Percentiles rank a stretch among this genome's conserved stretches.
Evolutionary conservation across 306 rosid genomes (phyloP).

Genomic region (Astragalus glycyphyllos): DNA sequence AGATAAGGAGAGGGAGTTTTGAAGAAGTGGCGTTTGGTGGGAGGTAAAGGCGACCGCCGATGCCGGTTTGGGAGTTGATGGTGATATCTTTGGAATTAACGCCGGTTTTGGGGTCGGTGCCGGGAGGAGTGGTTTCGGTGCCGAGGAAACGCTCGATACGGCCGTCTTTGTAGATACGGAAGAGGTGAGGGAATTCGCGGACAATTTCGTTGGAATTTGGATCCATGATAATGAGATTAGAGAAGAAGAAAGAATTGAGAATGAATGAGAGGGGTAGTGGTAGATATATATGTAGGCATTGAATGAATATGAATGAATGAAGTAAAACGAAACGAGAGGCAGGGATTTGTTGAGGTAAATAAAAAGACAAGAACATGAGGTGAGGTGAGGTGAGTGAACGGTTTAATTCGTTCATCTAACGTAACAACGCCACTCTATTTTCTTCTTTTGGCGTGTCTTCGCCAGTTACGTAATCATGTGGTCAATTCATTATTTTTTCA

Average conservation of each 20-base stretch:
- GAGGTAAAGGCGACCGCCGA: conserved; percentile 59
- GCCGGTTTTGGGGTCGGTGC: conserved; percentile 45
- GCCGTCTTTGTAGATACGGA: conserved; percentile 68
- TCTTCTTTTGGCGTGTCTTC: too few relatives aligned
- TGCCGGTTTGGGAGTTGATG: conserved; percentile 49
- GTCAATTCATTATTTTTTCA: too few relatives aligned
- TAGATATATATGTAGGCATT: neutral
- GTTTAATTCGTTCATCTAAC: neutral
- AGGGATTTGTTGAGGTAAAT: neutral
- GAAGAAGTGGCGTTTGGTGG: conserved; percentile 46
- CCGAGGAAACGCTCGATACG: conserved; percentile 55
- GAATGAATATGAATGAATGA: neutral
- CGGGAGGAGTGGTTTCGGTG: conserved; percentile 50
- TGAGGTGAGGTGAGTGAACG: neutral
- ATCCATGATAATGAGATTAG: conserved; percentile 29
- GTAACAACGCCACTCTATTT: too few relatives aligned
- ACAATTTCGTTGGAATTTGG: conserved; percentile 26
- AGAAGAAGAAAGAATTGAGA: neutral
- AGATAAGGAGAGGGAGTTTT: conserved; percentile 59
- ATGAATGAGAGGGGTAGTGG: neutral
- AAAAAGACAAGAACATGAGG: neutral
- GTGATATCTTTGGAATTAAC: conserved; percentile 65
- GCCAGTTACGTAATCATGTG: too few relatives aligned
- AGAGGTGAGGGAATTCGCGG: conserved; percentile 47
- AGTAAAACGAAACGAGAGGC: neutral